Conservation (phyloP, 2,329 filamentous ascomycete species). For the Ceratocystis cacaofunesta region DNA sequence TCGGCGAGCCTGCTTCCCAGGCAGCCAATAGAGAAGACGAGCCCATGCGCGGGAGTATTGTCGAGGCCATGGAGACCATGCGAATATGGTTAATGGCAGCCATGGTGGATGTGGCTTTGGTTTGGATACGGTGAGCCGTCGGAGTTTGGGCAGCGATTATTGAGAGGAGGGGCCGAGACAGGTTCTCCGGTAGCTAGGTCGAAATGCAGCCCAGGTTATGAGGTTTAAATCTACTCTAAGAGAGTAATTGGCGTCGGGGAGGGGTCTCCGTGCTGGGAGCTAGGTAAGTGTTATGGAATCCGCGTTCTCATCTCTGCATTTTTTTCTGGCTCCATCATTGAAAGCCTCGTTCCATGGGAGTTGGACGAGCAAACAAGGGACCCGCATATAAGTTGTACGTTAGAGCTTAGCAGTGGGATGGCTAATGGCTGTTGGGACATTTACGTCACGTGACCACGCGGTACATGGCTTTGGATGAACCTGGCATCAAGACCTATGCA, state of each 20-base stretch:
- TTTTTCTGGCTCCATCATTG: conserved; percentile 6
- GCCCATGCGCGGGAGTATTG: conserved; percentile 9
- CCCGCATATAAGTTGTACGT: background rate
- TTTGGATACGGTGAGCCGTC: background rate
- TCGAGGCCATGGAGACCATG: conserved; percentile 9
- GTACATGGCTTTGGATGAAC: background rate
- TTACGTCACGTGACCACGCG: background rate
- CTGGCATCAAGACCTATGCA: background rate
- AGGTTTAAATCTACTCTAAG: background rate
- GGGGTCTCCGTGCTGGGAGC: background rate
- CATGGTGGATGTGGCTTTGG: background rate
- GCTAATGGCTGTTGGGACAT: background rate
- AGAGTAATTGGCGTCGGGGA: background rate
- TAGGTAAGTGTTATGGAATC: background rate
- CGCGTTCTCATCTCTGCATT: background rate
- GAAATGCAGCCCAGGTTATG: background rate
- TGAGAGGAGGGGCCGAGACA: background rate
- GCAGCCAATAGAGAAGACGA: conserved; percentile 4
- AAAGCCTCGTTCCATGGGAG: conserved; percentile 1
- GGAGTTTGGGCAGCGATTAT: background rate
- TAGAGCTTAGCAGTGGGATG: background rate
- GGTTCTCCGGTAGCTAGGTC: background rate
- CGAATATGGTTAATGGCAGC: conserved; percentile 9
- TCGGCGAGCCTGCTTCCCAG: background rate
- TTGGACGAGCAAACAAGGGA: conserved; percentile 4